Base-by-base conservation (phyloP, 1,139 yeast species). In the Yamadazyma blattariae region DNA sequence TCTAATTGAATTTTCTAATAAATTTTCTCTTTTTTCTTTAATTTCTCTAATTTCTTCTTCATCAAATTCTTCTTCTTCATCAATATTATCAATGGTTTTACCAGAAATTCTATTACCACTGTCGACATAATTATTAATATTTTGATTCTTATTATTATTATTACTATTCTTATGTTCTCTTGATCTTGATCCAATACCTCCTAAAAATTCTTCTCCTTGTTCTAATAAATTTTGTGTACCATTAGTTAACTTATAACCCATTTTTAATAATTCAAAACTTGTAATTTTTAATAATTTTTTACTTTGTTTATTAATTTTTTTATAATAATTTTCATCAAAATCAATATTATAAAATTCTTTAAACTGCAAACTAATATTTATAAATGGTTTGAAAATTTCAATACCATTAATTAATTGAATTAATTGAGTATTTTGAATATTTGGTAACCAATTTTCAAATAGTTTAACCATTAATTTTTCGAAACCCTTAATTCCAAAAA, bases 221-320 rank as follows among this genome's bases (percentile, higher is more conserved):
- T 89, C 97, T 34, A 90, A 62, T 8, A 87, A 59, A 0, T 81
- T 79, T 53, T 89, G 97, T 0, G 97, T 87, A 0, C 97, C 97
- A 4, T 90, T 83, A 1, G 95, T 94, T 25, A 90, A 55, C 49
- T 84, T 87, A 0, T 86, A 95, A 0, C 97, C 96, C 34, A 92
- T 64, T 48, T 82, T 82, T 29, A 90, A 67, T 25, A 90, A 59
- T 55, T 90, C 97, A 39, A 82, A 83, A 2, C 95, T 79, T 0
- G 97, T 84, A 9, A 83, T 81, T 47, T 76, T 79, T 1, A 92
- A 81, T 59, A 92, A 88, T n/a, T 80, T 71, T 32, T 67, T 60
- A 0, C 95, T 82, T 1, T 96, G 95, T 42, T 82, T 81, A 47
- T 84, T 88, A 4, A 90, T 46, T 44, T 95, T 79, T 47, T 88